Base-by-base conservation (phyloP, 331 rosid genomes). In the Pyrus hybrid region DNA sequence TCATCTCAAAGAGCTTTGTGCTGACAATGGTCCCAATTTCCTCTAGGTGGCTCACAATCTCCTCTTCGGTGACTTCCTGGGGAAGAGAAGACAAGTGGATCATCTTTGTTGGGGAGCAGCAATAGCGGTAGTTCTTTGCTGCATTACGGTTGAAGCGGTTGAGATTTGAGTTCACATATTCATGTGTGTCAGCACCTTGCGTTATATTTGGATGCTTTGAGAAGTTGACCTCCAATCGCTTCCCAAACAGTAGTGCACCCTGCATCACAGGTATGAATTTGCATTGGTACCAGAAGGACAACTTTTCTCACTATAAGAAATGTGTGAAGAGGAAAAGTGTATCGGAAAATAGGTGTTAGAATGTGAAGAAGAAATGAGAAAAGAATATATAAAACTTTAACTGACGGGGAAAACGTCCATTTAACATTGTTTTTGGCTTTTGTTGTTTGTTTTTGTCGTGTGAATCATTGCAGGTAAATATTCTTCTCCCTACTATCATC, bases 51-150 rank as follows among this genome's bases (percentile, higher is more conserved):
- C 53, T 87, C 56, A 90, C 84, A 18, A 95, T 86, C 82, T 95
- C 99, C 72, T 95, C 98, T 54, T 92, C 98, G 0, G 90, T 86
- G 66, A 89, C 86, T 57, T 92, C 99, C 82, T 88, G 97, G 18
- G 96, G 91, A 63, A 95, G 97, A 62, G 96, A 89, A 20, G 98
- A 95, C 76, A 95, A 68, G 79, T 95, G 99, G 75, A 95, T 89
- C 84, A 89, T 95, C 85, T 86, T 92, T 41, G 99, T 95, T 0
- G 99, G 99, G 0, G 99, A 92, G 87, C 99, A 95, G 89, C 99
- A 95, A 45, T 92, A 95, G 14, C 96, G 91, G 76, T 95, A 95
- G 90, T 95, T 95, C 83, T 95, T 95, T 20, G 97, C 98, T 65
- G 97, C 99, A 71, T 92, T 95, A 2, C 97, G 96, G 75, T 95